Conservation (phyloP, 2,329 filamentous ascomycete species). For the Didymella lethalis region DNA sequence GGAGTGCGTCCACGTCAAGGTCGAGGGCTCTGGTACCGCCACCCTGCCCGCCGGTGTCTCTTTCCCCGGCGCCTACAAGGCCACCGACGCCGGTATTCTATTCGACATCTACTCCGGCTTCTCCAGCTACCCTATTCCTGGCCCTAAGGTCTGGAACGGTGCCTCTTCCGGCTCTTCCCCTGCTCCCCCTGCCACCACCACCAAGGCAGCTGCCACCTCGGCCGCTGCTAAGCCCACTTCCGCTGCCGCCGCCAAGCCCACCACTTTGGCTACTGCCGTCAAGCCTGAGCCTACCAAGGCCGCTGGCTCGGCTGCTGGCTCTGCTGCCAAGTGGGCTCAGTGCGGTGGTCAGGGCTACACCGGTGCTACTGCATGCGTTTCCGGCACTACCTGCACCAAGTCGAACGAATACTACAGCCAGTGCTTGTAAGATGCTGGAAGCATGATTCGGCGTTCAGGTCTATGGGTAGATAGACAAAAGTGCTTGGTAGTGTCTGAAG, state of each 20-base stretch:
- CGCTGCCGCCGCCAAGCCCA: constrained; percentile 19
- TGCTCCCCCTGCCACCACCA: constrained; percentile 26
- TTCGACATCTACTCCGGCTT: constrained; percentile 53
- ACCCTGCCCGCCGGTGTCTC: constrained; percentile 54
- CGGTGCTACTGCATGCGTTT: constrained; percentile 52
- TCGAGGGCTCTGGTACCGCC: constrained; percentile 44
- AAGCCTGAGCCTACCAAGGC: constrained; percentile 17
- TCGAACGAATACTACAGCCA: constrained; percentile 59
- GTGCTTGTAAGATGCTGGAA: constrained; percentile 44
- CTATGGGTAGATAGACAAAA: background rate
- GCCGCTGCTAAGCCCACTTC: constrained; percentile 22
- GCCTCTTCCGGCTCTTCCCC: constrained; percentile 28
- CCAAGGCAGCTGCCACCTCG: constrained; percentile 20
- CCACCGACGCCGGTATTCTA: constrained; percentile 51
- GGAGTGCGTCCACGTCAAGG: constrained; percentile 54
- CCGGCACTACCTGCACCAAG: constrained; percentile 51
- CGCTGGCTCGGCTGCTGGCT: constrained; percentile 7
- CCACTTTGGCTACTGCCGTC: constrained; percentile 21
- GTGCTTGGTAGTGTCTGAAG: constrained; percentile 3
- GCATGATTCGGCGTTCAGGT: background rate
- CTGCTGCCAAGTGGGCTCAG: constrained; percentile 45
- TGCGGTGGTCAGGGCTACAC: constrained; percentile 57
- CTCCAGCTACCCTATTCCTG: constrained; percentile 48
- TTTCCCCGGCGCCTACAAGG: constrained; percentile 55
- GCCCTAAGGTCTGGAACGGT: constrained; percentile 47